These are phyloP conservation scores for Gossypium raimondii DNA, from an alignment of 345 rosid genomes.

Conservation along the genomic window DNA sequence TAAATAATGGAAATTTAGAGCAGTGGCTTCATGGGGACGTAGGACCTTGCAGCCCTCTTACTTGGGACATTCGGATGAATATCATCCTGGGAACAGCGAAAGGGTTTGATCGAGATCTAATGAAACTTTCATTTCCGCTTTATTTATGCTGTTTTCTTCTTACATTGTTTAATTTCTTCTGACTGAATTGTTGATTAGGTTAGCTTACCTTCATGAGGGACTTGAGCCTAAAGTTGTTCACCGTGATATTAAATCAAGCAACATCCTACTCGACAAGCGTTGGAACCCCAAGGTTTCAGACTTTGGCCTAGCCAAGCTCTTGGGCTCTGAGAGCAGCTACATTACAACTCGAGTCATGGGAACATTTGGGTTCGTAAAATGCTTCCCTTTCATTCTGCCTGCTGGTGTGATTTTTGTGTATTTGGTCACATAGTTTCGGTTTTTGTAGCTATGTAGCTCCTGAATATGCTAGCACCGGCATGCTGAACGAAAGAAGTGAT, in stretches of 20 bases:
- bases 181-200: slow-evolving; percentile 30
- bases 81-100: slow-evolving; percentile 72
- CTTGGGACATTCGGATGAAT: slow-evolving; percentile 76
- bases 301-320: slow-evolving; percentile 91
- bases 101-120: slow-evolving; percentile 45
- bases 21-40: slow-evolving; percentile 86
- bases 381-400: not conserved
- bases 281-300: slow-evolving; percentile 95
- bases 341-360: slow-evolving; percentile 97
- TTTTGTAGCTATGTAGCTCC: slow-evolving; percentile 83
- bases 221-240: slow-evolving; percentile 96
- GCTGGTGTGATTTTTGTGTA: not conserved
- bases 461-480: slow-evolving; percentile 92
- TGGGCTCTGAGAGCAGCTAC: slow-evolving; percentile 66
- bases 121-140: not conserved
- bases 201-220: slow-evolving; percentile 88
- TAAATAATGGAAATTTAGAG: slow-evolving; percentile 74
- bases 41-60: slow-evolving; percentile 64
- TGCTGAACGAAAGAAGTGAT: slow-evolving; percentile 76
- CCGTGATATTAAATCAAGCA: slow-evolving; percentile 85
- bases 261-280: slow-evolving; percentile 79
- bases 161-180: not conserved
- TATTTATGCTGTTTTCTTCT: not conserved
- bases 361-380: slow-evolving; percentile 72
- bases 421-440: not conserved